These are phyloP conservation scores for grape (Vitis vinifera) DNA, from an alignment of 164 flowering plant species.

Conservation along the genomic window DNA sequence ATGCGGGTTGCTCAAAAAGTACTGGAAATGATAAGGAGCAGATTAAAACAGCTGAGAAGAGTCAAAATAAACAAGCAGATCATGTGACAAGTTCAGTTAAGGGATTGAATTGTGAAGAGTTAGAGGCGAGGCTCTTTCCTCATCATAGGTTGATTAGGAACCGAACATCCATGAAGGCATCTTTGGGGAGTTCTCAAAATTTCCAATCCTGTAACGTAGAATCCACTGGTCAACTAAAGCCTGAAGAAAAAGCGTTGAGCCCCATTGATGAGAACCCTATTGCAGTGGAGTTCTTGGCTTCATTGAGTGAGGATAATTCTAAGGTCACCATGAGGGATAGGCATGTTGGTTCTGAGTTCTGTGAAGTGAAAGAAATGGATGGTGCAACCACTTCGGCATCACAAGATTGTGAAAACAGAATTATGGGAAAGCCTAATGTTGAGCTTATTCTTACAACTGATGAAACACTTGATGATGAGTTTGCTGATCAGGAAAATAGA, in stretches of 20 bases:
- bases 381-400: constrained; percentile 21
- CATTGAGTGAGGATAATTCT: constrained; percentile 32
- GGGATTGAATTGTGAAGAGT: constrained; percentile 56
- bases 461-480: constrained; percentile 78
- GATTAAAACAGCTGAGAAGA: constrained; percentile 12
- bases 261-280: constrained; percentile 60
- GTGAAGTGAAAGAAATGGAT: constrained; percentile 59
- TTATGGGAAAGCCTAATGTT: constrained; percentile 19
- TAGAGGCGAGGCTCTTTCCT: constrained; percentile 87
- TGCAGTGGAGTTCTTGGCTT: constrained; percentile 69
- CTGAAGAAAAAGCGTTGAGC: constrained; percentile 31
- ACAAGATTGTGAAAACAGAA: constrained; percentile 23
- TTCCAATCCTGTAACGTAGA: constrained; percentile 10
- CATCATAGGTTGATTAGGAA: constrained; percentile 77
- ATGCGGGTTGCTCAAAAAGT: constrained; percentile 13
- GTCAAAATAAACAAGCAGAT: constrained; percentile 12
- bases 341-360: constrained; percentile 16
- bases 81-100: constrained; percentile 30
- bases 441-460: constrained; percentile 50
- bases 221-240: constrained; percentile 14
- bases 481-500: constrained; percentile 66
- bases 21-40: constrained; percentile 14
- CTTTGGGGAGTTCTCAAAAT: constrained; percentile 27
- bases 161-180: constrained; percentile 33
- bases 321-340: constrained; percentile 15